Conservation (phyloP, 1,284 basidiomycete species). For the Schizophyllum amplum region DNA sequence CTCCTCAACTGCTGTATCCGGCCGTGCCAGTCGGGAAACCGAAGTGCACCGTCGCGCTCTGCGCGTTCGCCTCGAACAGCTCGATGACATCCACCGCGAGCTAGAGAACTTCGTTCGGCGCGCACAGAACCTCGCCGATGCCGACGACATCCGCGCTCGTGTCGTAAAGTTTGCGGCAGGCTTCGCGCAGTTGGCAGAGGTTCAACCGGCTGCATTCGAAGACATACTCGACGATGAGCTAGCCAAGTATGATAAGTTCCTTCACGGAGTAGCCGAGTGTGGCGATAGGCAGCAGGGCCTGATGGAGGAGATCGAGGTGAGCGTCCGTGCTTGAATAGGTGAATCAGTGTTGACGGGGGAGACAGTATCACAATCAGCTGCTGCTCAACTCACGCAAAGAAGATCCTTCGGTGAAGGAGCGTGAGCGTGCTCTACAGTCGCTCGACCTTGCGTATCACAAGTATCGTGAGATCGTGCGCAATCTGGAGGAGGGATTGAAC, state of each 20-base stretch:
- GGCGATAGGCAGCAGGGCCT: conserved; percentile 61
- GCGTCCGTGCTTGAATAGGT: conserved; percentile 66
- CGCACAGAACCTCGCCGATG: conserved; percentile 53
- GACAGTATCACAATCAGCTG: conserved; percentile 62
- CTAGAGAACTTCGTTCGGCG: conserved; percentile 60
- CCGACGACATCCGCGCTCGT: conserved; percentile 71
- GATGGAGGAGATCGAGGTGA: conserved; percentile 67
- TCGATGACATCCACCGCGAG: conserved; percentile 66
- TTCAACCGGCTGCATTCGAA: conserved; percentile 82
- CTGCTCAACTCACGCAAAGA: conserved; percentile 78
- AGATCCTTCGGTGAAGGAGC: conserved; percentile 71
- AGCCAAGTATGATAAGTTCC: conserved; percentile 74
- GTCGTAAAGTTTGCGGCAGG: conserved; percentile 63
- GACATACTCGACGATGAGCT: conserved; percentile 74
- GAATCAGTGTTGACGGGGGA: background rate
- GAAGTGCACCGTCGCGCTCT: conserved; percentile 62
- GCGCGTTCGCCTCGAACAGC: conserved; percentile 70
- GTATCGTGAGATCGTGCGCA: conserved; percentile 79
- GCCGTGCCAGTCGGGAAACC: conserved; percentile 27
- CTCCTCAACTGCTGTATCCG: conserved; percentile 41
- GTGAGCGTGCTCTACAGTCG: conserved; percentile 83
- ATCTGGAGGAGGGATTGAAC: conserved; percentile 71
- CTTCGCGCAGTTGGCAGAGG: conserved; percentile 60
- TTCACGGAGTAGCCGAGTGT: conserved; percentile 55
- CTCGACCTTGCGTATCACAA: conserved; percentile 86